phyloP scores from a whole-genome alignment of 805 yeast species.

The Cyberlindnera bimundalis region DNA sequence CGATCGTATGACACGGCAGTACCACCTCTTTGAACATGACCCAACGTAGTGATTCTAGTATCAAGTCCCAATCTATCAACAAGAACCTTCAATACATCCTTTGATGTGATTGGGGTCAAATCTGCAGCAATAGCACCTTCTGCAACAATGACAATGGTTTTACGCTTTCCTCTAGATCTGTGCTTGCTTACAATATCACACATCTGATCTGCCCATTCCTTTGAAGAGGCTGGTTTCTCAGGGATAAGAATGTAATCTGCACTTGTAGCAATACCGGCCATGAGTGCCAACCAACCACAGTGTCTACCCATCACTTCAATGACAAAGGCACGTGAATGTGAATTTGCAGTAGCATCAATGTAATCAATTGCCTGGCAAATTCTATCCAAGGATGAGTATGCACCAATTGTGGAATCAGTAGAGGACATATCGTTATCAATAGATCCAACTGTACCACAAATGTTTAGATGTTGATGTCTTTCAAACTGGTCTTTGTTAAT shows the following conservation, averaged over 20 bases:
- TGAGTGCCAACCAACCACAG: constrained; percentile 97
- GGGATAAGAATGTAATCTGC: constrained; percentile 95
- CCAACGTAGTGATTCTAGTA: constrained; percentile 91
- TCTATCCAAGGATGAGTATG: constrained; percentile 88
- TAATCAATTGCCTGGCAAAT: constrained; percentile 93
- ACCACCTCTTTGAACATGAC: constrained; percentile 99
- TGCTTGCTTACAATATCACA: constrained; percentile 55
- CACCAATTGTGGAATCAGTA: constrained; percentile 96
- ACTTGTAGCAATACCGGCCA: constrained; percentile 96
- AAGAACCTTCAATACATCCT: constrained; percentile 53
- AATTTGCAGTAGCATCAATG: constrained; percentile 95
- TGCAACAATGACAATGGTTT: constrained; percentile 94
- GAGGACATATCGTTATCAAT: constrained; percentile 98
- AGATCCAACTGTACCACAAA: constrained; percentile 94
- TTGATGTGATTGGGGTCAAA: constrained; percentile 80
- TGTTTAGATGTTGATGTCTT: constrained; percentile 70
- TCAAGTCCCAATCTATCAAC: constrained; percentile 79
- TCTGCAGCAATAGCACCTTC: constrained; percentile 93
- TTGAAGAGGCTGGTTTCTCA: constrained; percentile 79
- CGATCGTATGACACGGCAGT: constrained; percentile 96
- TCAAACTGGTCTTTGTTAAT: constrained; percentile 57
- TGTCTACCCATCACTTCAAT: constrained; percentile 99
- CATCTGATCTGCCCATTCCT: constrained; percentile 80
- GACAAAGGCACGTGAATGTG: constrained; percentile 96
- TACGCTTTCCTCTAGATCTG: constrained; percentile 84